These are phyloP conservation scores for Coix lacrymajobi DNA, from an alignment of 176 grass and related monocot genomes.

Conservation along the genomic window DNA sequence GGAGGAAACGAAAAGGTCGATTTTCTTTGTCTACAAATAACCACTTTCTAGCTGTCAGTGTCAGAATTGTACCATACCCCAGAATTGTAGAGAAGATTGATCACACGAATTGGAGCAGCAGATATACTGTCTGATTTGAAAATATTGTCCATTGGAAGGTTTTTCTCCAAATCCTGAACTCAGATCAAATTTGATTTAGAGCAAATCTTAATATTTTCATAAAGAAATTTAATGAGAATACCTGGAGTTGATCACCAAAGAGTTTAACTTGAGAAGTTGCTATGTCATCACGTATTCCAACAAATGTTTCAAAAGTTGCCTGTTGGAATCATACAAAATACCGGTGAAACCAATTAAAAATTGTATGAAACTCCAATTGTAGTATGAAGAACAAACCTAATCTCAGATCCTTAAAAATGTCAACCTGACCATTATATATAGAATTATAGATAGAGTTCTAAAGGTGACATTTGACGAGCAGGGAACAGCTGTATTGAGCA, in stretches of 20 bases:
- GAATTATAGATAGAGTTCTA: not conserved
- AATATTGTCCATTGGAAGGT: slow-evolving; percentile 83
- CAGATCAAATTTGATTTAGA: slow-evolving; percentile 21
- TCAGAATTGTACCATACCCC: slow-evolving; percentile 55
- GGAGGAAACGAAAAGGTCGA: not conserved
- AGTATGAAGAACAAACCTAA: not conserved
- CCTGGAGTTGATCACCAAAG: slow-evolving; percentile 56
- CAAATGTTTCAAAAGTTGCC: slow-evolving; percentile 95
- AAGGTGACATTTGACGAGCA: not conserved
- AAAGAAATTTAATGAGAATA: slow-evolving; percentile 23
- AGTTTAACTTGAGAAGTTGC: slow-evolving; percentile 98
- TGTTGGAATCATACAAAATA: slow-evolving; percentile 22
- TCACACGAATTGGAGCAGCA: slow-evolving; percentile 92
- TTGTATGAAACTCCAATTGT: not conserved
- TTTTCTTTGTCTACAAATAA: slow-evolving; percentile 8
- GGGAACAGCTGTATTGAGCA: not conserved
- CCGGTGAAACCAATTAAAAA: not conserved
- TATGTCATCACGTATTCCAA: slow-evolving; percentile 67
- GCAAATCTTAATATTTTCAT: not conserved
- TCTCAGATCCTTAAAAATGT: not conserved
- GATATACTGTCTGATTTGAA: slow-evolving; percentile 86
- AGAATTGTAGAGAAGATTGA: slow-evolving; percentile 89
- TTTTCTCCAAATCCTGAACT: slow-evolving; percentile 75
- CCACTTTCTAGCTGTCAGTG: not conserved
- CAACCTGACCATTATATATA: not conserved